These are phyloP conservation scores for Cyphellophora europaea DNA, from an alignment of 2,329 filamentous ascomycete species.

Conservation along the genomic window DNA sequence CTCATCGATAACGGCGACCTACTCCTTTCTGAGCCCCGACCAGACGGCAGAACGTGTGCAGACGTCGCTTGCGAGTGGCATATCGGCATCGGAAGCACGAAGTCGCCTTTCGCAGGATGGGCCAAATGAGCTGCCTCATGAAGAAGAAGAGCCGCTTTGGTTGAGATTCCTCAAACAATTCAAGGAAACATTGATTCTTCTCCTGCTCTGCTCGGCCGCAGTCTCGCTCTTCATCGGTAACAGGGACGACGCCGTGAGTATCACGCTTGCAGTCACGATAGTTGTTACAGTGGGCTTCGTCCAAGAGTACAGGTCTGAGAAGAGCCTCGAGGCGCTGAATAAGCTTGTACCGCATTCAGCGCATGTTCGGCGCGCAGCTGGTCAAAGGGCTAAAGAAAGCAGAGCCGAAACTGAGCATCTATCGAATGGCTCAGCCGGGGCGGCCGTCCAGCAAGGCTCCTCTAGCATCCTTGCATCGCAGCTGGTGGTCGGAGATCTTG, in stretches of 20 bases:
- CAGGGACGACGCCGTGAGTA: conserved; percentile 88
- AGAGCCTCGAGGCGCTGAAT: conserved; percentile 90
- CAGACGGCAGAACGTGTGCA: conserved; percentile 69
- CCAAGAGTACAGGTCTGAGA: conserved; percentile 95
- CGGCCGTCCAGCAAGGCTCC: conserved; percentile 55
- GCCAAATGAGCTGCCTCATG: conserved; percentile 88
- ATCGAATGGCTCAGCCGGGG: conserved; percentile 42
- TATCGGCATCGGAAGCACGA: conserved; percentile 72
- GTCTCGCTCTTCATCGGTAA: conserved; percentile 89
- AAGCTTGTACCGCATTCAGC: conserved; percentile 92
- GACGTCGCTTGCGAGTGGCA: conserved; percentile 74
- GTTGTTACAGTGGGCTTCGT: conserved; percentile 94
- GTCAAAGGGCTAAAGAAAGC: conserved; percentile 1
- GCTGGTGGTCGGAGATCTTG: conserved; percentile 84
- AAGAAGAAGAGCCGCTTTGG: conserved; percentile 90
- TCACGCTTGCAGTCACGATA: conserved; percentile 91
- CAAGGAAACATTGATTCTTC: conserved; percentile 84
- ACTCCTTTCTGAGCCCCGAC: conserved; percentile 60
- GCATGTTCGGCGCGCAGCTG: conserved; percentile 63
- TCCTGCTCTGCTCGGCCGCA: conserved; percentile 80
- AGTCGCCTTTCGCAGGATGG: conserved; percentile 72
- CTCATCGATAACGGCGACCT: conserved; percentile 37
- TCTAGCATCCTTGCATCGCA: conserved; percentile 78
- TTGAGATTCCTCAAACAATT: conserved; percentile 93
- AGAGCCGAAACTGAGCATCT: conserved; percentile 38